A percentile compares a stretch with the other conserved stretches of the same genome.
These are phyloP conservation scores for Paramecium biaurelia DNA, from an alignment of 73 alveolate species.

Conservation along the genomic window DNA sequence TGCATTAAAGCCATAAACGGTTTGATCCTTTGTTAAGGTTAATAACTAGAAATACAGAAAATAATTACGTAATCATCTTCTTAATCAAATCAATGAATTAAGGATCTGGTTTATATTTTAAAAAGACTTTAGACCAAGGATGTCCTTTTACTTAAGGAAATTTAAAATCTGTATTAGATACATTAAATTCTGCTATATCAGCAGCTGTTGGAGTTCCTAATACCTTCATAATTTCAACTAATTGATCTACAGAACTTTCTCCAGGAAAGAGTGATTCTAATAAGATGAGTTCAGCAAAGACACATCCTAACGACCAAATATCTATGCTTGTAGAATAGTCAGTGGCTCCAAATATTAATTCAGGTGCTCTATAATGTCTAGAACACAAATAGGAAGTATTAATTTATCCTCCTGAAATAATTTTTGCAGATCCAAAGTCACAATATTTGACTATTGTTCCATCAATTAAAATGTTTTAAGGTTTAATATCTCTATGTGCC, in stretches of 20 bases:
- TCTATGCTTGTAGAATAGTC: conserved; percentile 67
- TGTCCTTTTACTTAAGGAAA: conserved; percentile 68
- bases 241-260: conserved; percentile 75
- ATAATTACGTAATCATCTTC: conserved; percentile 4
- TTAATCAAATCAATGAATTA: neutral
- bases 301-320: conserved; percentile 90
- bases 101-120: conserved; percentile 42
- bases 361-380: conserved; percentile 89
- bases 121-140: conserved; percentile 43
- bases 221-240: conserved; percentile 79
- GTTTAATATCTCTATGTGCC: conserved; percentile 88
- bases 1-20: conserved; percentile 44
- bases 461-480: conserved; percentile 82
- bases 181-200: conserved; percentile 81
- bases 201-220: conserved; percentile 89
- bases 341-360: conserved; percentile 77
- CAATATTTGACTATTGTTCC: conserved; percentile 78
- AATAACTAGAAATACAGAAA: neutral
- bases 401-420: conserved; percentile 75
- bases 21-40: conserved; percentile 36
- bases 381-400: conserved; percentile 87
- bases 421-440: conserved; percentile 91
- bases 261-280: conserved; percentile 87
- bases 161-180: conserved; percentile 80
- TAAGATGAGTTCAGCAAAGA: conserved; percentile 87